Evolutionary conservation across 495 filamentous ascomycete species (phyloP), one percentile per base, ranked within the genome.

Genomic region (Chaetomium tenue): DNA sequence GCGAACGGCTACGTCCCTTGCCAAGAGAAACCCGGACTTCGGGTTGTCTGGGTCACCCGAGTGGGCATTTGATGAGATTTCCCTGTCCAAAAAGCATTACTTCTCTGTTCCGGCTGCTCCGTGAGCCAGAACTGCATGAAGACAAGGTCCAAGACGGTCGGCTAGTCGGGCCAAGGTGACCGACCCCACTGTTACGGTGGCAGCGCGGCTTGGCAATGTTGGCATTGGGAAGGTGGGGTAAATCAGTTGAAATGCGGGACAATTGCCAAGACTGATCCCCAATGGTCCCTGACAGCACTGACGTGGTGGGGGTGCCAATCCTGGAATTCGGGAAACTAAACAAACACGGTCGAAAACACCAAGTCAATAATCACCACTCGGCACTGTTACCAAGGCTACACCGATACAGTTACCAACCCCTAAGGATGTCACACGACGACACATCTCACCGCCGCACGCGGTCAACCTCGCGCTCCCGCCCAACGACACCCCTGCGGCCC

Each of bases 401-500:
- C 18, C 11, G 46, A 50, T 47, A 51, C 28, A 5, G 0, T 22
- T n/a, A 42, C 22, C 15, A 50, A 6, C 6, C 26, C 9, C 28
- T 11, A 11, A 64, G 33, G 48, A 74, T 74, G 71, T 50, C 70
- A 25, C 60, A 40, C 40, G 60, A 69, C 39, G 53, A 63, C 33
- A 46, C 16, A 37, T 22, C 51, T 25, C 52, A 63, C 50, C 63
- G 60, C 25, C 70, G 71, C 23, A 51, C 66, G 66, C 75, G 82
- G 63, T 83, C 83, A 26, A 80, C 75, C 52, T 83, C 83, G 60
- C 78, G 81, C 23, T 94, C 92, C 46, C 89, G 93, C 56, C 93
- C 95, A 18, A 95, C 92, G 9, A 98, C 94, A 11, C 94, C 94
- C 25, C 85, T 98, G 37, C 92, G 94, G 53, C 91, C 93, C 26